Conservation (phyloP, 345 rosid species). For the Excoecaria agallocha region DNA sequence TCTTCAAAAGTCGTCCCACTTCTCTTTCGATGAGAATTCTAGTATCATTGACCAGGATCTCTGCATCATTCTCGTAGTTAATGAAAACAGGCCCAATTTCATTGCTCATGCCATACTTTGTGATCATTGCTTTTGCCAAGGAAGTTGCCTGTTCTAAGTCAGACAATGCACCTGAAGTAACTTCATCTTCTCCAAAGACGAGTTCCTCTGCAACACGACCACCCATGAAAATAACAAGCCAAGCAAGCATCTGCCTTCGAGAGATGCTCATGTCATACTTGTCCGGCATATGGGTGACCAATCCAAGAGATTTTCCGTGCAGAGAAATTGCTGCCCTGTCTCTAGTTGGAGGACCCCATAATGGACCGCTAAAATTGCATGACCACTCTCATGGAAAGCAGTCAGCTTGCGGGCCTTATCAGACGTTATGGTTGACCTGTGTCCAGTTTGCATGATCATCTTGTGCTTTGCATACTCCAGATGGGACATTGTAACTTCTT, state of each 20-base stretch:
- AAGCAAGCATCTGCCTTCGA: conserved; percentile 89
- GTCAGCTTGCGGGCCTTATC: conserved; percentile 65
- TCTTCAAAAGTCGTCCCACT: conserved; percentile 59
- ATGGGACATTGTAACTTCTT: conserved; percentile 84
- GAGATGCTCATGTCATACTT: conserved; percentile 70
- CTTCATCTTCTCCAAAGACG: conserved; percentile 83
- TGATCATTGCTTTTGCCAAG: conserved; percentile 84
- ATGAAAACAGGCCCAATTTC: conserved; percentile 76
- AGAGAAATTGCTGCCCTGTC: conserved; percentile 95
- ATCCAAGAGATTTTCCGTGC: conserved; percentile 87
- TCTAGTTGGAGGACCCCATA: conserved; percentile 86
- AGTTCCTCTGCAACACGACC: conserved; percentile 97
- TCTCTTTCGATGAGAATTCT: conserved; percentile 87
- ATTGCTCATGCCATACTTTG: conserved; percentile 82
- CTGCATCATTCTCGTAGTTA: conserved; percentile 73
- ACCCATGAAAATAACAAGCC: conserved; percentile 90
- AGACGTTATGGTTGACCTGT: conserved; percentile 87
- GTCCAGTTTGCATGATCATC: conserved; percentile 93
- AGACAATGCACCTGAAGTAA: conserved; percentile 77
- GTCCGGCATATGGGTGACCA: conserved; percentile 86
- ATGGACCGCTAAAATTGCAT: conserved; percentile 89
- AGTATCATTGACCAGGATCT: conserved; percentile 92
- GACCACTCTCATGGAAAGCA: conserved; percentile 96
- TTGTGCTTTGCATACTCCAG: conserved; percentile 87
- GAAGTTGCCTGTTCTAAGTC: conserved; percentile 82